These are phyloP conservation scores for Claviceps pazoutovae DNA, from an alignment of 2,329 filamentous ascomycete species.

Conservation along the genomic window DNA sequence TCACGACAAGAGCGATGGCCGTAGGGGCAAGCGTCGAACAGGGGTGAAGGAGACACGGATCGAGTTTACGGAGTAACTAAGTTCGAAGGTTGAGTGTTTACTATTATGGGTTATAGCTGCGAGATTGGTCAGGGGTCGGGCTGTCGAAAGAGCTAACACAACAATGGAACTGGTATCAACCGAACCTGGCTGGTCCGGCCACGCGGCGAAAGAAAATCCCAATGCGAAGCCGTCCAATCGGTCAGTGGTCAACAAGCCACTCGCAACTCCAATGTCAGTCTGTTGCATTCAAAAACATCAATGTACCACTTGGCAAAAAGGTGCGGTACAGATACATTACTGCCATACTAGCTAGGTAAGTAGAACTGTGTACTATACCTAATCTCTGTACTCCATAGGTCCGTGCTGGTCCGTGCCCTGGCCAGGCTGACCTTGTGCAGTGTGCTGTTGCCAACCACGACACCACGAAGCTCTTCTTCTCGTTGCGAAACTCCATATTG, in stretches of 20 bases:
- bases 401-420: too few relatives aligned
- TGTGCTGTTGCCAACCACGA: too few relatives aligned
- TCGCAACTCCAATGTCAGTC: background rate
- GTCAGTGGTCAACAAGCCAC: background rate
- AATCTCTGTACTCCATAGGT: too few relatives aligned
- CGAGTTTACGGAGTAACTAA: background rate
- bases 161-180: background rate
- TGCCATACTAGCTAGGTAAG: too few relatives aligned
- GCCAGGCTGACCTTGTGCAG: too few relatives aligned
- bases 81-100: background rate
- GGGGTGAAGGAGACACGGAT: background rate
- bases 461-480: too few relatives aligned
- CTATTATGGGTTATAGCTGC: background rate
- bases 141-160: background rate
- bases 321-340: too few relatives aligned
- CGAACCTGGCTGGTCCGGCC: background rate
- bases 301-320: too few relatives aligned
- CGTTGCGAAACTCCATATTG: too few relatives aligned
- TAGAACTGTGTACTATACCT: too few relatives aligned
- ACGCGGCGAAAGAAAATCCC: background rate
- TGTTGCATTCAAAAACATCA: too few relatives aligned
- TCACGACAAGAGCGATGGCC: background rate
- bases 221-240: too few relatives aligned
- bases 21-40: background rate
- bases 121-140: background rate